Conservation (phyloP, 371 early-diverging fungal species). For the Mortierella sp. region DNA sequence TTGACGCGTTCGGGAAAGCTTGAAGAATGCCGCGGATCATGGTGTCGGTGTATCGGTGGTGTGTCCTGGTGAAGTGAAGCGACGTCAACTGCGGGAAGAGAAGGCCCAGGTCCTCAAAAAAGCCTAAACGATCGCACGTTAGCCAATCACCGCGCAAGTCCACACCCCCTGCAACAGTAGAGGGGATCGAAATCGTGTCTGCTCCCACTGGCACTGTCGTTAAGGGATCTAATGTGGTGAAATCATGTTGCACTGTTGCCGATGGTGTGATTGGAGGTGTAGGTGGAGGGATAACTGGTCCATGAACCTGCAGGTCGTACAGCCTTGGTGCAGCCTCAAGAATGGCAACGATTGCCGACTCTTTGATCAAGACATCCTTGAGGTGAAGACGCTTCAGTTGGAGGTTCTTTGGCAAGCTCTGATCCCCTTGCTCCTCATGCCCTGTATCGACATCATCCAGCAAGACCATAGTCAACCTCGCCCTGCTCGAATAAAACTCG, state of each 20-base stretch:
- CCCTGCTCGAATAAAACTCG: not conserved
- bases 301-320: conserved; percentile 27
- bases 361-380: conserved; percentile 20
- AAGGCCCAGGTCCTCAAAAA: conserved; percentile 21
- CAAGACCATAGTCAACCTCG: conserved; percentile 19
- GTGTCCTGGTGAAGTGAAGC: conserved; percentile 27
- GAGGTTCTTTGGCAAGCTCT: conserved; percentile 15
- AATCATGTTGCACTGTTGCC: not conserved
- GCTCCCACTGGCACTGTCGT: not conserved
- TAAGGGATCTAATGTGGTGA: not conserved
- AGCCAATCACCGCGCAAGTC: conserved; percentile 7
- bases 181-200: not conserved
- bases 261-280: not conserved
- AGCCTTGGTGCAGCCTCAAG: conserved; percentile 19
- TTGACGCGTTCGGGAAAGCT: conserved; percentile 25
- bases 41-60: conserved; percentile 16
- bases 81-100: conserved; percentile 31
- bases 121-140: conserved; percentile 19
- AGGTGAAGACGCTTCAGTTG: conserved; percentile 20
- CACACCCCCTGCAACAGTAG: not conserved
- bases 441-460: not conserved
- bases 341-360: conserved; percentile 15
- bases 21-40: conserved; percentile 24
- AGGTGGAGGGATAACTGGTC: conserved; percentile 5
- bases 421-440: not conserved